A percentile compares a stretch with the other conserved stretches of the same genome.
Conservation (phyloP, 2,329 filamentous ascomycete genomes). For the Diaporthe nobilis region DNA sequence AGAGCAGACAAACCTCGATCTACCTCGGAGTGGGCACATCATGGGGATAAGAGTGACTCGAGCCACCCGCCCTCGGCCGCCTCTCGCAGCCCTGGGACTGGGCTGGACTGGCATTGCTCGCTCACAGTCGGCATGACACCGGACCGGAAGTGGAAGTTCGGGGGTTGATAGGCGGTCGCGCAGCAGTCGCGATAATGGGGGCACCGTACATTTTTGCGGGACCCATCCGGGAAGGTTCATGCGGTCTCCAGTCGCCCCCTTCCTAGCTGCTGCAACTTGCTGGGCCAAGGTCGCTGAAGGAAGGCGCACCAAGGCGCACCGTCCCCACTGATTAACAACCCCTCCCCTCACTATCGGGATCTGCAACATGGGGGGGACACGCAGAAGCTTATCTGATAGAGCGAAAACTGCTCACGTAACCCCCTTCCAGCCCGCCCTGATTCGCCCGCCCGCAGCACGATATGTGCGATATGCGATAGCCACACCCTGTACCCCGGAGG, state of each 20-base stretch:
- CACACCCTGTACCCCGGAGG: slow-evolving; percentile 33
- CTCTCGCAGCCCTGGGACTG: neutral
- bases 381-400: slow-evolving; percentile 39
- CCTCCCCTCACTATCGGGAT: slow-evolving; percentile 38
- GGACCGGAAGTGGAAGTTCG: slow-evolving; percentile 38
- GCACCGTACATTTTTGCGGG: slow-evolving; percentile 20
- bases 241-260: slow-evolving; percentile 6
- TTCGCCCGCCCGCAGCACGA: slow-evolving; percentile 12
- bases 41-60: slow-evolving; percentile 36
- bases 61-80: slow-evolving; percentile 6
- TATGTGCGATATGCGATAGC: slow-evolving; percentile 28
- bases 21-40: slow-evolving; percentile 29
- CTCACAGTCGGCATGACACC: slow-evolving; percentile 32
- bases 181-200: slow-evolving; percentile 33
- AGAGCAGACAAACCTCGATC: neutral
- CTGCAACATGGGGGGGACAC: slow-evolving; percentile 33
- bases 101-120: slow-evolving; percentile 14
- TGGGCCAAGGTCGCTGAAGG: neutral
- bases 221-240: slow-evolving; percentile 32
- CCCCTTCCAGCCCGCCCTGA: slow-evolving; percentile 17
- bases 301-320: too few species aligned
- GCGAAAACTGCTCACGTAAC: slow-evolving; percentile 39
- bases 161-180: slow-evolving; percentile 40
- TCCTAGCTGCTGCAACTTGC: neutral
- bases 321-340: slow-evolving; percentile 15